Conservation (phyloP, 176 grass and related monocot species). For the Guadua angustifolia region DNA sequence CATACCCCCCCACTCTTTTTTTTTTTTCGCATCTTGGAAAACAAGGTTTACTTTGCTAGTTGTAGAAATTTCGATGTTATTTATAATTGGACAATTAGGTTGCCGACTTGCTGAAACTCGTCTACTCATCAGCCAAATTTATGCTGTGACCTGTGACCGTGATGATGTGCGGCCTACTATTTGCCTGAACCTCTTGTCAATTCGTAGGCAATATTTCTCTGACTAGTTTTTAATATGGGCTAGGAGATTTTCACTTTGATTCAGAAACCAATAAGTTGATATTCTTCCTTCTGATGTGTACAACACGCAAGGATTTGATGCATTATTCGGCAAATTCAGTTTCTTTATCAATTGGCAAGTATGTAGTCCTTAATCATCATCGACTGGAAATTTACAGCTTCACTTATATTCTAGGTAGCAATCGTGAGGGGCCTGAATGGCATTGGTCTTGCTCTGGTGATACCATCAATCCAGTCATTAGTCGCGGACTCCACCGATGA, state of each 20-base stretch:
- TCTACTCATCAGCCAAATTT: neutral
- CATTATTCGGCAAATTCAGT: neutral
- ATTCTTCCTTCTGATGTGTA: neutral
- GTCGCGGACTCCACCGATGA: slow-evolving; percentile 84
- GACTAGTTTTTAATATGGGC: too few relatives aligned
- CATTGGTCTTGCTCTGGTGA: slow-evolving; percentile 75
- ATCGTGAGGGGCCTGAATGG: slow-evolving; percentile 83
- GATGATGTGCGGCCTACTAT: neutral
- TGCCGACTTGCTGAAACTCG: neutral
- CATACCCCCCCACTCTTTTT: too few relatives aligned
- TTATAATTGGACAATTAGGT: neutral
- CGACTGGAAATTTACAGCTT: neutral
- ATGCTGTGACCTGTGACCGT: neutral
- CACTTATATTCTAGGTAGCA: slow-evolving; percentile 59
- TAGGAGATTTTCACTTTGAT: neutral
- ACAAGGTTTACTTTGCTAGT: neutral
- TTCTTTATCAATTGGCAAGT: neutral
- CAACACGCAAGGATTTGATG: neutral
- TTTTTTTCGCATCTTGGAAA: too few relatives aligned
- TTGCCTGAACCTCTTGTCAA: neutral
- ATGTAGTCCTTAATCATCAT: neutral
- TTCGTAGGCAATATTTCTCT: too few relatives aligned
- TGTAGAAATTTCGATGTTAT: neutral
- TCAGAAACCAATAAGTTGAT: neutral
- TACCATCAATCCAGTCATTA: slow-evolving; percentile 79